Base-by-base conservation (phyloP, 768 basidiomycete genomes). In the Tulasnella sp. region DNA sequence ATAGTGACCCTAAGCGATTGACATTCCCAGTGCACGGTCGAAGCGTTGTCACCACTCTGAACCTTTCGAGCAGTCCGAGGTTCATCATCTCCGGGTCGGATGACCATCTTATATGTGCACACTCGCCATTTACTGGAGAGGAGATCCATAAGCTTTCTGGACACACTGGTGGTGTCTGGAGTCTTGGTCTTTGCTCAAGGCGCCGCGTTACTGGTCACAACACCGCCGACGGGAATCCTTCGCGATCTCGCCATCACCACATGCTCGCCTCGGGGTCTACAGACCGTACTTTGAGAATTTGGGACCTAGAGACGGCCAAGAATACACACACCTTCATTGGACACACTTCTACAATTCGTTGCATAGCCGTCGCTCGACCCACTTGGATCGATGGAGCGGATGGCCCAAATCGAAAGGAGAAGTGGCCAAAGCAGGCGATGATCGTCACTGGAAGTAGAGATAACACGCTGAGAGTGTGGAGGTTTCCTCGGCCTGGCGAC, bases 1-100 rank as follows among this genome's bases (percentile, higher is more conserved):
- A 60, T 4, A 60, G 4, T 12, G 27, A 24, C 10, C 89, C 85
- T 11, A 86, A 80, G 63, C 85, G 87, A 59, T 74, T 84, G 51
- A 83, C 84, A 3, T 94, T 98, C 74, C 78, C 85, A 1, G 92
- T 92, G 9, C 88, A 92, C 65, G 90, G 91, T 0, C 80, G 80
- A 44, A 83, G 85, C 24, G 94, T 97, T 62, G 92, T 98, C 69
- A 98, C 94, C 43, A 96, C 92, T 70, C 81, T 97, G 49, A 80
- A 97, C 65, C 89, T 98, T 73, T 96, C 94, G 50, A 5, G 46
- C 27, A 21, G n/a, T 7, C 82, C 83, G 61, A 87, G 87, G 27
- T 89, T 92, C 62, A 90, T 98, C 72, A 91, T 98, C 67, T 92
- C 90, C 9, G 93, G 93, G 9, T 94, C 92, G 0, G 94, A 98